Base-by-base conservation (phyloP, 192 early-diverging fungal species). In the Radiomyces spectabilis region DNA sequence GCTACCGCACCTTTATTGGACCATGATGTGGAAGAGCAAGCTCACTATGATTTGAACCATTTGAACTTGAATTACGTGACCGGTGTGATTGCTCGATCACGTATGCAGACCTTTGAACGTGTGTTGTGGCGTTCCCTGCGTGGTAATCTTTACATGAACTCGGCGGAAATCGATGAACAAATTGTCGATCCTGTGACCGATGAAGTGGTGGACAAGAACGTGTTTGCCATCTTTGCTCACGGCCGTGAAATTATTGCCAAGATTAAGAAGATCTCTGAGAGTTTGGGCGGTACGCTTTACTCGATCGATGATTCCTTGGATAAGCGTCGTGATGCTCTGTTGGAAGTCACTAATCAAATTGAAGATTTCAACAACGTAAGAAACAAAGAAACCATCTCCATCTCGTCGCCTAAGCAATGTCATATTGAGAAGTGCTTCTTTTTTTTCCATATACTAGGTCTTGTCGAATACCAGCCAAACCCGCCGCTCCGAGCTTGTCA, bases 171-270 rank as follows among this genome's bases (percentile, higher is more conserved):
- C 58, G 92, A 92, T 38, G 97, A 98, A 63, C 79, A 83, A 3
- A 92, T 99, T 63, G 74, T 79, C 33, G 97, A 99, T 58, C 95
- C 95, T 7, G 81, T 76, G 43, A 86, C 86, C 1, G 95, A 98
- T 61, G 85, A 87, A 58, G 61, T 81, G 7, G 84, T 97, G 4
- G 83, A 93, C 56, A 99, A 99, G 79, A 97, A 90, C 59, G 97
- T 97, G 5, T 98, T 99, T 65, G 85, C 94, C 52, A 92, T 99
- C 58, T 99, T 99, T 84, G 93, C 95, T 12, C 97, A 99, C 58
- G 97, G 97, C 46, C 74, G 79, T 45, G 88, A 94, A 65, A 78
- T 98, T 55, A 71, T 96, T 33, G 77, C 78, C 59, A 93, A 97
- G 54, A 95, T 95, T 44, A 80, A 71, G 54, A 98, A 95, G 77